Percentiles rank a stretch among this genome's conserved stretches.
Conservation (phyloP, 179 eudicot genomes). For the Silene noctiflora region DNA sequence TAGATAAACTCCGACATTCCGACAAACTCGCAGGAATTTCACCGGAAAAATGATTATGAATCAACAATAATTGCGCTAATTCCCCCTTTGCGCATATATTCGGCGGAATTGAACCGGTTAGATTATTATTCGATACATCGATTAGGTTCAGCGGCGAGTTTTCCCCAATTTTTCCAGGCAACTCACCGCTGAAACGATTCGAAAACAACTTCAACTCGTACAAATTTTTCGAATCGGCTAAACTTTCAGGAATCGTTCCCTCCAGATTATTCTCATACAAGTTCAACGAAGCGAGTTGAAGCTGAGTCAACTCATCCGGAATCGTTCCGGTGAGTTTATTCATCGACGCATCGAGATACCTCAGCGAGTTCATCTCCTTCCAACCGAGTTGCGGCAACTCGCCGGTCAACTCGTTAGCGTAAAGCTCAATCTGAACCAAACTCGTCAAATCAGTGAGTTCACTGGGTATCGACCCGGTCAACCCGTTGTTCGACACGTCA, state of each 20-base stretch:
- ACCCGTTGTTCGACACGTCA: conserved; percentile 49
- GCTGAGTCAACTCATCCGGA: conserved; percentile 40
- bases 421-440: conserved; percentile 61
- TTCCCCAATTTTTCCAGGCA: conserved; percentile 53
- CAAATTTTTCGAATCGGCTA: conserved; percentile 45
- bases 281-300: conserved; percentile 48
- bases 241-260: conserved; percentile 48
- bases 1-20: conserved; percentile 44
- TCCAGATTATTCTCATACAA: conserved; percentile 48
- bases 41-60: conserved; percentile 56
- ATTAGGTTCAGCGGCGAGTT: conserved; percentile 41
- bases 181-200: conserved; percentile 40
- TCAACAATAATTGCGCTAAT: conserved; percentile 47
- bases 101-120: conserved; percentile 57
- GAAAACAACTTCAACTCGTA: conserved; percentile 42
- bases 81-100: conserved; percentile 53
- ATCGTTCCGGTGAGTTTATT: conserved; percentile 45
- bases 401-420: conserved; percentile 46
- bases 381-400: conserved; percentile 43
- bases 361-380: conserved; percentile 30
- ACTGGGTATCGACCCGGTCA: conserved; percentile 55
- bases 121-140: conserved; percentile 48
- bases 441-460: conserved; percentile 49
- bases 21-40: conserved; percentile 50
- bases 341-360: conserved; percentile 46